Conservation (phyloP, 2,329 filamentous ascomycete genomes). For the Fusarium equiseti region DNA sequence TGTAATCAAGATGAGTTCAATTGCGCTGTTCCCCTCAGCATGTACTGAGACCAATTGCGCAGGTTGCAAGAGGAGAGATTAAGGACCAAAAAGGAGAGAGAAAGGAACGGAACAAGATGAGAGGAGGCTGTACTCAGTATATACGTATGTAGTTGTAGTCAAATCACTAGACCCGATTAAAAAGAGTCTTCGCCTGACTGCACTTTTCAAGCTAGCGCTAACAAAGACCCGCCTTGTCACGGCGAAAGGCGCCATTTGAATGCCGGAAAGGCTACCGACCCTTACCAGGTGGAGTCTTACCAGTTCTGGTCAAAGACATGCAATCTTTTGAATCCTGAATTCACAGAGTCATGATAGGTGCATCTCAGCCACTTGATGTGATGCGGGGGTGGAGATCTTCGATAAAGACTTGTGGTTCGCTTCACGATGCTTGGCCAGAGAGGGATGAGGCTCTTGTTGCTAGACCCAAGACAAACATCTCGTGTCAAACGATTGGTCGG, state of each 20-base stretch:
- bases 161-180: slow-evolving; percentile 31
- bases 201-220: slow-evolving; percentile 33
- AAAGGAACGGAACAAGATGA: slow-evolving; percentile 3
- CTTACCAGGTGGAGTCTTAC: slow-evolving; percentile 38
- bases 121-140: slow-evolving; percentile 24
- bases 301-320: slow-evolving; percentile 29
- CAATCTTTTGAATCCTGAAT: slow-evolving; percentile 27
- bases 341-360: slow-evolving; percentile 17
- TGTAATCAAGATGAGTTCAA: slow-evolving; percentile 25
- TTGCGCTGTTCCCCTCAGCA: slow-evolving; percentile 11
- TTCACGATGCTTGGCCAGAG: slow-evolving; percentile 18
- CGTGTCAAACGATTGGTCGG: slow-evolving; percentile 33
- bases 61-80: slow-evolving; percentile 10
- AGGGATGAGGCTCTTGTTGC: slow-evolving; percentile 18
- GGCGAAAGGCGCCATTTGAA: slow-evolving; percentile 20
- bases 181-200: slow-evolving; percentile 42
- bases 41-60: slow-evolving; percentile 3
- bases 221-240: slow-evolving; percentile 31
- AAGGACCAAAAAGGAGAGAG: slow-evolving; percentile 1
- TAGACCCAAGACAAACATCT: slow-evolving; percentile 13
- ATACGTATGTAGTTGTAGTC: slow-evolving; percentile 29
- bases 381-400: slow-evolving; percentile 47
- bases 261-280: slow-evolving; percentile 19
- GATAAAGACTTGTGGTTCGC: slow-evolving; percentile 16
- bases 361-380: slow-evolving; percentile 23